Percentiles rank a stretch among this genome's conserved stretches.
Evolutionary conservation across 1,284 basidiomycete genomes (phyloP).

Genomic region (Calocybe gambosa): DNA sequence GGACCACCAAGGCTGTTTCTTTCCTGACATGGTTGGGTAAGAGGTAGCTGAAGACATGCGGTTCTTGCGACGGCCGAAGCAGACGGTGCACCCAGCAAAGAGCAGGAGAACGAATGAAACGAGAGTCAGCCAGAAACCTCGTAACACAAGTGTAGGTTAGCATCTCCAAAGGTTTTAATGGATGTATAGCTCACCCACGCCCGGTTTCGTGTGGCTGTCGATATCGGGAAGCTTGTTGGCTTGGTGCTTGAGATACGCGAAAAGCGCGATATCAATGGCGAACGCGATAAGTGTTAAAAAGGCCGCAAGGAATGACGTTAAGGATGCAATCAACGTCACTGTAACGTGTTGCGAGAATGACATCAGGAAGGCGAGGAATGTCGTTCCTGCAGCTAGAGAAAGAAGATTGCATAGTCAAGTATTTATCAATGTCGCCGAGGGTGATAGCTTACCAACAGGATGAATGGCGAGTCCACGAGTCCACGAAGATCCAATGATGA

Average conservation of each 20-base stretch:
- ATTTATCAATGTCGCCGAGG: neutral
- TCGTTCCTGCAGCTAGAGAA: slow-evolving; percentile 51
- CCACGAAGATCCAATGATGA: slow-evolving; percentile 52
- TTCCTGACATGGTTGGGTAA: slow-evolving; percentile 18
- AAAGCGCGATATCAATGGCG: slow-evolving; percentile 69
- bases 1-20: slow-evolving; percentile 16
- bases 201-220: slow-evolving; percentile 42
- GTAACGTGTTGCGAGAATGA: slow-evolving; percentile 59
- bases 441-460: slow-evolving; percentile 52
- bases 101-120: slow-evolving; percentile 57
- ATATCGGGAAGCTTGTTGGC: slow-evolving; percentile 42
- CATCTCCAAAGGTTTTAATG: slow-evolving; percentile 1
- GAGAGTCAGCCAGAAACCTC: slow-evolving; percentile 73
- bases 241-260: slow-evolving; percentile 51
- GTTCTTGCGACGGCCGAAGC: slow-evolving; percentile 55
- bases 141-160: neutral
- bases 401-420: neutral
- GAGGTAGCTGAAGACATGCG: slow-evolving; percentile 36
- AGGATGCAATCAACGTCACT: slow-evolving; percentile 51
- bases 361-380: slow-evolving; percentile 56
- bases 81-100: slow-evolving; percentile 61
- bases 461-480: slow-evolving; percentile 69
- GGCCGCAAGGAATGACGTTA: slow-evolving; percentile 62
- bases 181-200: slow-evolving; percentile 41
- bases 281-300: slow-evolving; percentile 63